Base-by-base conservation (phyloP, 1,139 yeast genomes). In the Saccharomyces hybrid region DNA sequence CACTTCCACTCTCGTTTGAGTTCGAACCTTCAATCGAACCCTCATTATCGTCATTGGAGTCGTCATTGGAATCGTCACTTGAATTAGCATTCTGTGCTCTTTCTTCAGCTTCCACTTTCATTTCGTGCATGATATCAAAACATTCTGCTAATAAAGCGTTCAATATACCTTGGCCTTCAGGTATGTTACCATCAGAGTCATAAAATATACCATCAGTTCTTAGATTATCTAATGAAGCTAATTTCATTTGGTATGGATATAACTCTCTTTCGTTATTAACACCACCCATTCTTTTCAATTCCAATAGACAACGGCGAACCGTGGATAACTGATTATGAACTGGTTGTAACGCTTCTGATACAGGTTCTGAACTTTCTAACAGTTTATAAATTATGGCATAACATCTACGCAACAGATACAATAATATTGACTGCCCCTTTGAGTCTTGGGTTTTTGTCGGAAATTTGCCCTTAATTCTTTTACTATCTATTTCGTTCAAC, bases 161-260 rank as follows among this genome's bases (percentile, higher is more conserved):
- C 59, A 93, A 77, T 44, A 96, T 84, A 9, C 97, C 98, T 72
- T 93, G 99, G 12, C 99, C 99, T 71, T 93, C 97, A 6, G 99
- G 99, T 46, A 91, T 85, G 60, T 88, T 87, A 53, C 83, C 88
- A 59, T 88, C 89, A 38, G 89, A 86, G 66, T 87, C 82, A 59
- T 68, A 68, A 66, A 93, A 93, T 74, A 88, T 91, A 34, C 99
- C 99, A 69, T 93, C 98, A 19, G 76, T 78, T 65, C 97, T 81
- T 66, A 87, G 71, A 65, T 89, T 87, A 70, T 93, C 98, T 59
- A 93, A 78, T 12, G 95, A 85, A 0, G 95, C 95, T 56, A 93
- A 78, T 71, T 93, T 93, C 83, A 93, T 83, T 71, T 93, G 98
- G 70, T 88, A 93, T 7, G 98, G 99, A 66, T 90, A 93, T 56